Base-by-base conservation (phyloP, 2,329 filamentous ascomycete genomes). In the Trichophyton simii region DNA sequence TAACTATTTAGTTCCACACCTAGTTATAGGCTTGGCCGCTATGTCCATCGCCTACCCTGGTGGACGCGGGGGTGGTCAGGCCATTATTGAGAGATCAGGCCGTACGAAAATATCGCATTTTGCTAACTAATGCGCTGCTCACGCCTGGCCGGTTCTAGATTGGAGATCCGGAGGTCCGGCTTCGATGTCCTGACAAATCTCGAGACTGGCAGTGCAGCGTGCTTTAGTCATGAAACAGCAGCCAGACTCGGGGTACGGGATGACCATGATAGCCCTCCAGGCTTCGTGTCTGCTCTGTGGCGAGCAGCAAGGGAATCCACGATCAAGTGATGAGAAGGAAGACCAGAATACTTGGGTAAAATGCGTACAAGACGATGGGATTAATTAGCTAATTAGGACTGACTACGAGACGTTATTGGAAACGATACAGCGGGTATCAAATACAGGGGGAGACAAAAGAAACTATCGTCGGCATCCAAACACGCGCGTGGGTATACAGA, bases 351-450 rank as follows among this genome's bases (percentile, higher is more conserved):
- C 22, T 22, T 22, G 2, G 34, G 11, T 13, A 13, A 38, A 38
- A 13, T 38, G 34, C 9, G 11, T 38, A 38, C 34, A 38, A 2
- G 41, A 44, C 28, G 41, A 7, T 44, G 15, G 13, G 13, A 54
- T 54, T 54, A 54, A 54, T 54, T 31, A n/a, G 34, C 28, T 54
- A 54, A 31, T 54, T 38, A 38, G 34, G 34, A 38, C 34, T 38
- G 9, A 18, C 22, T 34, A 54, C 15, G 13, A 34, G 11, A 15
- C 13, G 5, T 2, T 15, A 4, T n/a, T 8, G 50, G n/a, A 34
- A 54, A 54, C 28, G 50, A 54, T 54, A 54, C 50, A 54, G 6
- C 50, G 50, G 50, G 50, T 54, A 54, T 28, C 50, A 54, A 54
- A n/a, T 34, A 54, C 22, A 54, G 8, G 41, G 34, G 34, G 3